phyloP scores from a whole-genome alignment of 495 filamentous ascomycete species.

The Glutinoglossum americanum region DNA sequence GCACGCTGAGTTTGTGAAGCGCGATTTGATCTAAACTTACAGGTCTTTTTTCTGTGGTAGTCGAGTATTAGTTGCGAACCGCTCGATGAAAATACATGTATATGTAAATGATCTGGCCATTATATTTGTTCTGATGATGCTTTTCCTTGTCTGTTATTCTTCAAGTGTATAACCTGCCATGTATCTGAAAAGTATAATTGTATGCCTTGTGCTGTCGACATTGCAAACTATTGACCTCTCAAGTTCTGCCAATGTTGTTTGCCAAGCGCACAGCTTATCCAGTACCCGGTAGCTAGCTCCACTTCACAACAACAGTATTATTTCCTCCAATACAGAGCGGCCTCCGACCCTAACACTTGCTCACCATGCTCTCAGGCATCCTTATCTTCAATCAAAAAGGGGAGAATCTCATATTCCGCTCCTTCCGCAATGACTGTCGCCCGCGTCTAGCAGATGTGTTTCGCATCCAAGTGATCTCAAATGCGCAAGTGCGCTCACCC shows the following conservation, averaged over 20 bases:
- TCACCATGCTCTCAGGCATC: constrained; percentile 79
- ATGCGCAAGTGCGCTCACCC: constrained; percentile 90
- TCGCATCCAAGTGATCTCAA: constrained; percentile 98
- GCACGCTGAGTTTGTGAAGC: constrained; percentile 84
- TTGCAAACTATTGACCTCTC: background rate
- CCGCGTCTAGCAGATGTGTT: constrained; percentile 96
- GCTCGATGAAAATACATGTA: background rate
- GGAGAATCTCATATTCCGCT: constrained; percentile 97
- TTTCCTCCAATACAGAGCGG: background rate
- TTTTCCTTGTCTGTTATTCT: background rate
- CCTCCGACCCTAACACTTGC: background rate
- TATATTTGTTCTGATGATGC: background rate
- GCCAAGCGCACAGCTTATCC: constrained; percentile 1
- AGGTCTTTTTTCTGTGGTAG: background rate
- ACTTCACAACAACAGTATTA: background rate
- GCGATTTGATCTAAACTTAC: constrained; percentile 64
- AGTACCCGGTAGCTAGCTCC: background rate
- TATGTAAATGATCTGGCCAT: background rate
- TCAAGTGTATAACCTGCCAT: background rate
- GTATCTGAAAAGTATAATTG: background rate
- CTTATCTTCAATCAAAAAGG: constrained; percentile 99
- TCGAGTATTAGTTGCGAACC: background rate
- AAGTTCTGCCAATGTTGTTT: background rate
- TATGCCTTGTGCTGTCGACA: background rate
- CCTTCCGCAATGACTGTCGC: constrained; percentile 93